Conservation (phyloP, 441 rosid species). For the Populus hybrid region DNA sequence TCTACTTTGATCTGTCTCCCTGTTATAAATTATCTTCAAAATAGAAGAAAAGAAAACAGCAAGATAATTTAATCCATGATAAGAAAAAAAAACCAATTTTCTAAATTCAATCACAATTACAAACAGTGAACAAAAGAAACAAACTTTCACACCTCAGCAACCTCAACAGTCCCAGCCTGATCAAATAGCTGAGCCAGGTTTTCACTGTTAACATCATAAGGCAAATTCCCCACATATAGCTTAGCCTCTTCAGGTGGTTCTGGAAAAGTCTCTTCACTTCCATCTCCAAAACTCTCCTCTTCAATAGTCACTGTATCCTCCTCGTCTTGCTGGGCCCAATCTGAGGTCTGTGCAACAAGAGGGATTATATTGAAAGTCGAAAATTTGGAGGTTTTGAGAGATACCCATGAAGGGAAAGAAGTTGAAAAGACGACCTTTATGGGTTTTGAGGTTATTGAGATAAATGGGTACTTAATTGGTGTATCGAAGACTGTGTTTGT, state of each 20-base stretch:
- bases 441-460: slow-evolving; percentile 10
- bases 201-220: slow-evolving; percentile 25
- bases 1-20: slow-evolving; percentile 24
- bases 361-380: slow-evolving; percentile 10
- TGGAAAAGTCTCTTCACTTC: slow-evolving; percentile 16
- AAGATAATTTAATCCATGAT: too few relatives aligned
- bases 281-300: slow-evolving; percentile 17
- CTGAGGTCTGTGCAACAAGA: slow-evolving; percentile 28
- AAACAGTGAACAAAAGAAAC: background rate
- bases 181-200: slow-evolving; percentile 28
- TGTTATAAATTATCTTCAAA: slow-evolving; percentile 18
- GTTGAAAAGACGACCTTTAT: slow-evolving; percentile 13
- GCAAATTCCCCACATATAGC: slow-evolving; percentile 32
- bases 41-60: background rate
- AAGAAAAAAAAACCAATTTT: too few relatives aligned
- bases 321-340: slow-evolving; percentile 23
- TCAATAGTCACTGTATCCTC: slow-evolving; percentile 8
- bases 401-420: slow-evolving; percentile 5
- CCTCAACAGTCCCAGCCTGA: slow-evolving; percentile 28
- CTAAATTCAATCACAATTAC: too few relatives aligned
- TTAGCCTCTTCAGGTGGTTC: slow-evolving; percentile 32
- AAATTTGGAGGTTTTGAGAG: slow-evolving; percentile 10
- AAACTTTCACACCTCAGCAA: slow-evolving; percentile 22
- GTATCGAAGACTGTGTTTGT: slow-evolving; percentile 5
- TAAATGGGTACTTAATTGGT: slow-evolving; percentile 1